phyloP scores from a whole-genome alignment of 2,329 filamentous ascomycete species.

The Xylariomycetidae sp. region DNA sequence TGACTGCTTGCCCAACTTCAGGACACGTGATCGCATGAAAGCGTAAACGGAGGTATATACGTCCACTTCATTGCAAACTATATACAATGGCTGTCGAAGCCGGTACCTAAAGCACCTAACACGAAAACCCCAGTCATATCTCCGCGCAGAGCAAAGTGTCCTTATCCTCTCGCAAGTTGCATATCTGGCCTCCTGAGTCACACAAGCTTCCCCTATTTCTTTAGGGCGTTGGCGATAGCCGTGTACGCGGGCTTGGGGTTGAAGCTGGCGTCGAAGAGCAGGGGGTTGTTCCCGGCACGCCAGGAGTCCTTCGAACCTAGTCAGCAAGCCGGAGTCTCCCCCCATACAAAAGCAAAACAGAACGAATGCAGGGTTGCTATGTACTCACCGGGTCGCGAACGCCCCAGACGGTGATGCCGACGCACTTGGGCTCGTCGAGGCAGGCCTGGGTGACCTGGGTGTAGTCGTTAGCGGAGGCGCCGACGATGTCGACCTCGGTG shows the following conservation, averaged over 20 bases:
- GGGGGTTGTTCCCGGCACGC: slow-evolving; percentile 41
- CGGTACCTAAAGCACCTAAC: too few species aligned
- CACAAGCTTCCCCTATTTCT: slow-evolving; percentile 14
- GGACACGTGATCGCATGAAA: neutral
- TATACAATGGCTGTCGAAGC: too few species aligned
- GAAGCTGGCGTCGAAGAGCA: slow-evolving; percentile 48
- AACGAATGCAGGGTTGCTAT: neutral
- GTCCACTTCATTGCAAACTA: too few species aligned
- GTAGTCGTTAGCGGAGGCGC: slow-evolving; percentile 51
- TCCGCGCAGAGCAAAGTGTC: too few species aligned
- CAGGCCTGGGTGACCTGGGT: slow-evolving; percentile 53
- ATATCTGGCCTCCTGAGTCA: neutral
- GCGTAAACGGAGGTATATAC: too few species aligned
- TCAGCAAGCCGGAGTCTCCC: neutral
- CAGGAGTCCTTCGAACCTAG: slow-evolving; percentile 39
- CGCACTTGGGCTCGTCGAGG: slow-evolving; percentile 50
- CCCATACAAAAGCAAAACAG: neutral
- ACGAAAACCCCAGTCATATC: too few species aligned
- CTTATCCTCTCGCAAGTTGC: too few species aligned
- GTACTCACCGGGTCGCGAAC: slow-evolving; percentile 37
- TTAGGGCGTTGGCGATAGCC: slow-evolving; percentile 34
- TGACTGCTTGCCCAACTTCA: neutral
- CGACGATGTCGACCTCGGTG: slow-evolving; percentile 59
- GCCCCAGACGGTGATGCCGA: slow-evolving; percentile 61
- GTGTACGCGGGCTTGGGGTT: slow-evolving; percentile 46